phyloP scores from a whole-genome alignment of 305 asterid species.

The Fraxinus dipetala region DNA sequence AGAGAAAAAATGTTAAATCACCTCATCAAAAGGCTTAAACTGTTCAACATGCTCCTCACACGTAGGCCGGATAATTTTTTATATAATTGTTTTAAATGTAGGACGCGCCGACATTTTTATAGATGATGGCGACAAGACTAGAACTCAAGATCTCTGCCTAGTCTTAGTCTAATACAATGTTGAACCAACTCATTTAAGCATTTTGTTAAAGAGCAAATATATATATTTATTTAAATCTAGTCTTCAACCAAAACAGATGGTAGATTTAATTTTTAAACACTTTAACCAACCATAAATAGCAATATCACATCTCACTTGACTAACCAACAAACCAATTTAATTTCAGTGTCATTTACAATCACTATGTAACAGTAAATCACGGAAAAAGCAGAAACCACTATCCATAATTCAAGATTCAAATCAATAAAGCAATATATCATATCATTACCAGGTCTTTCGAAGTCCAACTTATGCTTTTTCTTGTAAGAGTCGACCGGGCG shows the following conservation, averaged over 20 bases:
- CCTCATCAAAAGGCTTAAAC: not conserved
- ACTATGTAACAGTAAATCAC: slow-evolving; percentile 8
- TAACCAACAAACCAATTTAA: not conserved
- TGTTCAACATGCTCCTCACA: not conserved
- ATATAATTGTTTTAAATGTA: not conserved
- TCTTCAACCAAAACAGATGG: slow-evolving; percentile 21
- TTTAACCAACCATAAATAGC: slow-evolving; percentile 16
- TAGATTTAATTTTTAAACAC: slow-evolving; percentile 42
- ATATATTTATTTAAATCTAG: not conserved
- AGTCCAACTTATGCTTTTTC: slow-evolving; percentile 70
- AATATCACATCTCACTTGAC: slow-evolving; percentile 1
- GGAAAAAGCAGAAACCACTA: not conserved
- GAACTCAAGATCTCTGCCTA: not conserved
- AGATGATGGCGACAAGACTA: not conserved
- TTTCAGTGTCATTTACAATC: not conserved
- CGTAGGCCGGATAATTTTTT: not conserved
- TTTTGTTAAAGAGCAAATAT: not conserved
- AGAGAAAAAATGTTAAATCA: slow-evolving; percentile 6
- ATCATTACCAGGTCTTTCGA: slow-evolving; percentile 54
- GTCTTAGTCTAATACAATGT: not conserved
- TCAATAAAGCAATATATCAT: not conserved
- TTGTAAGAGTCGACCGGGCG: slow-evolving; percentile 50
- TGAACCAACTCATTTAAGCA: not conserved
- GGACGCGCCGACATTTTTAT: not conserved
- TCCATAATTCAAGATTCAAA: not conserved